Percentiles rank a stretch among this genome's conserved stretches.
Conservation (phyloP, 179 eudicot genomes). For the Amaranthus tricolor region DNA sequence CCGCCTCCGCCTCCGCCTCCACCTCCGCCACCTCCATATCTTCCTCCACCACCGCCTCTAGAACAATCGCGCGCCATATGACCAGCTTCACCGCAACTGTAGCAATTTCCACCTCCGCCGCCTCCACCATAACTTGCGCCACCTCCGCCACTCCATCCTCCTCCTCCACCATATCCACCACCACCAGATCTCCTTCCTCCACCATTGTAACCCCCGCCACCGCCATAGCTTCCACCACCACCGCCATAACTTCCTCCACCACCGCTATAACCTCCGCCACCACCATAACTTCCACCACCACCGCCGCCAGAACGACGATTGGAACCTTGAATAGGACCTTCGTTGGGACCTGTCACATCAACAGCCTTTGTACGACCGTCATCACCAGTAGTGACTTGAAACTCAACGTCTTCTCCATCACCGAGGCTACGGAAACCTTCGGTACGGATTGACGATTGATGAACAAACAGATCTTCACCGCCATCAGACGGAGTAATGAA, state of each 20-base stretch:
- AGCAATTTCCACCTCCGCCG: slow-evolving; percentile 23
- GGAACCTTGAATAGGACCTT: slow-evolving; percentile 37
- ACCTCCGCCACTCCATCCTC: slow-evolving; percentile 40
- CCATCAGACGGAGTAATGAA: slow-evolving; percentile 68
- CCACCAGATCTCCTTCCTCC: slow-evolving; percentile 29
- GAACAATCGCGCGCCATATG: slow-evolving; percentile 21
- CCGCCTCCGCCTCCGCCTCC: slow-evolving; percentile 33
- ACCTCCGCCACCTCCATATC: slow-evolving; percentile 31
- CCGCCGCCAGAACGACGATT: slow-evolving; percentile 48
- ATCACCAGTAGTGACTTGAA: slow-evolving; percentile 35
- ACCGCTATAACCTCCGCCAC: slow-evolving; percentile 26
- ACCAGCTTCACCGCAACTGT: slow-evolving; percentile 27
- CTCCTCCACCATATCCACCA: slow-evolving; percentile 34
- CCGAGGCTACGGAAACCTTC: slow-evolving; percentile 69
- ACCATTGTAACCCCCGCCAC: slow-evolving; percentile 25
- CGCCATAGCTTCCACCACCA: slow-evolving; percentile 15
- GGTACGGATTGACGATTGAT: slow-evolving; percentile 59
- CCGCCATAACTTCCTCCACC: slow-evolving; percentile 21
- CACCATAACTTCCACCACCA: slow-evolving; percentile 24
- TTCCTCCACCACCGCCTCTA: slow-evolving; percentile 26
- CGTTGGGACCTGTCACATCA: slow-evolving; percentile 59
- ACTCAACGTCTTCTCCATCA: slow-evolving; percentile 66
- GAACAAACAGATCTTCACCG: slow-evolving; percentile 69
- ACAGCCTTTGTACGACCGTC: slow-evolving; percentile 67
- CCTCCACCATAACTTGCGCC: slow-evolving; percentile 45